Percentiles rank a stretch among this genome's conserved stretches.
phyloP scores from a whole-genome alignment of 2,329 filamentous ascomycete species.

The Alternaria hordeiaustralica region DNA sequence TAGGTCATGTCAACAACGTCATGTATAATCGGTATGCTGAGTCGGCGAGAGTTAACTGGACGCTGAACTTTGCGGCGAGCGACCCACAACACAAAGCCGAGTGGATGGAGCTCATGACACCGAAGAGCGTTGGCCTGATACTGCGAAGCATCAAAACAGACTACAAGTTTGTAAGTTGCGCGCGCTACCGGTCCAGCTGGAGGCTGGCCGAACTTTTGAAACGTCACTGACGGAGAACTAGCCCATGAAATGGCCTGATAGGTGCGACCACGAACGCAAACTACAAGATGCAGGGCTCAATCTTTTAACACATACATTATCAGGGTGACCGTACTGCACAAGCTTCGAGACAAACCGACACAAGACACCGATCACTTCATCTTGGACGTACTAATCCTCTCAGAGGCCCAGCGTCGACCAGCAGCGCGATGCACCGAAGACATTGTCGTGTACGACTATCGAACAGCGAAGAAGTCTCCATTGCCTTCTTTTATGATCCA shows the following conservation, averaged over 20 bases:
- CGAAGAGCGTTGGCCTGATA: conserved; percentile 73
- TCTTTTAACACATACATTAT: background rate
- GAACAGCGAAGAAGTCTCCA: conserved; percentile 60
- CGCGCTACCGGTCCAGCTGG: background rate
- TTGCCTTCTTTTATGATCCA: conserved; percentile 68
- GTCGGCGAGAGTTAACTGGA: conserved; percentile 79
- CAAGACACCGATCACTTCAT: conserved; percentile 62
- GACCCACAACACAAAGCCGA: conserved; percentile 66
- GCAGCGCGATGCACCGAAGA: conserved; percentile 80
- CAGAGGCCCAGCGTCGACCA: conserved; percentile 73
- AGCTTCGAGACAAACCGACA: conserved; percentile 64
- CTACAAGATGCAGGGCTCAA: background rate
- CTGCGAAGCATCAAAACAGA: conserved; percentile 80
- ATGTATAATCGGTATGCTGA: conserved; percentile 85
- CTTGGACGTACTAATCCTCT: conserved; percentile 71
- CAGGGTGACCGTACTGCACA: conserved; percentile 81
- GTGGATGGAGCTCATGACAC: conserved; percentile 75
- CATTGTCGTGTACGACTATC: conserved; percentile 80
- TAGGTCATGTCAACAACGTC: conserved; percentile 86
- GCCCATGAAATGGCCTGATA: conserved; percentile 83
- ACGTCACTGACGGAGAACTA: conserved; percentile 16
- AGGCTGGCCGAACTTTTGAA: background rate
- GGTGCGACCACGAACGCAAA: conserved; percentile 13
- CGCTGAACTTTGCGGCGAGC: conserved; percentile 69
- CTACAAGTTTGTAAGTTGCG: conserved; percentile 79